A percentile compares a stretch with the other conserved stretches of the same genome.
Evolutionary conservation across 108 stramenopile genomes (phyloP).

Genomic region (Nitzschia sp.): DNA sequence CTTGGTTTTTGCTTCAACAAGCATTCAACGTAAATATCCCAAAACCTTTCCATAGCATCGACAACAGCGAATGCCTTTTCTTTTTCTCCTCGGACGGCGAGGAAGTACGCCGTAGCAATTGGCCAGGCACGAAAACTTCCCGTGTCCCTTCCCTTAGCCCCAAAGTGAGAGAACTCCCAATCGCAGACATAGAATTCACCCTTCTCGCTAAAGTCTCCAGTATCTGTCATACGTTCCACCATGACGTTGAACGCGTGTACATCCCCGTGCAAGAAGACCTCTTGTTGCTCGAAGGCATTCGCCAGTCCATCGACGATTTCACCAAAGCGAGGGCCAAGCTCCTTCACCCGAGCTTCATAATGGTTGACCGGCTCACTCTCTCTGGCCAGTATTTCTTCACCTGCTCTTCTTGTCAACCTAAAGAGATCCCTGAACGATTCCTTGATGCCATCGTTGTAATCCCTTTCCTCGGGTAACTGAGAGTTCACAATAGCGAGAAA

Average conservation of each 20-base stretch:
- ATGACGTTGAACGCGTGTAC: conserved; percentile 55
- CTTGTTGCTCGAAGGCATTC: neutral
- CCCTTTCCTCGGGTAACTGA: conserved; percentile 11
- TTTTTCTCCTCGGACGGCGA: conserved; percentile 21
- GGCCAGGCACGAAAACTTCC: conserved; percentile 29
- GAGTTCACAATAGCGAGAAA: conserved; percentile 44
- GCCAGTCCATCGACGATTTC: conserved; percentile 8
- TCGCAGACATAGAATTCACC: conserved; percentile 41
- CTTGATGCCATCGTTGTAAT: conserved; percentile 25
- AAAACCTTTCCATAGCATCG: conserved; percentile 18
- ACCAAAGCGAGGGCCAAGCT: conserved; percentile 10
- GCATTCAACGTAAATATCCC: conserved; percentile 11
- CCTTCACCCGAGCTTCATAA: neutral
- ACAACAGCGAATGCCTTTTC: conserved; percentile 19
- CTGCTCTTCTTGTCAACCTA: neutral
- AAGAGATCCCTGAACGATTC: conserved; percentile 21
- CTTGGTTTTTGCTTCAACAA: conserved; percentile 1
- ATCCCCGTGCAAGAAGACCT: conserved; percentile 14
- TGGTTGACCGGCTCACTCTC: conserved; percentile 12
- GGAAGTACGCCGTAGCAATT: conserved; percentile 20
- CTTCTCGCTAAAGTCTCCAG: conserved; percentile 36
- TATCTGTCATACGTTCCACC: conserved; percentile 40
- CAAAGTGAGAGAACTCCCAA: conserved; percentile 46
- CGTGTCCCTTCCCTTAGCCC: conserved; percentile 34
- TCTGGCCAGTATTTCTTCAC: conserved; percentile 1